Base-by-base conservation (phyloP, 257 asterid species). In the Solanum chiquidenum region DNA sequence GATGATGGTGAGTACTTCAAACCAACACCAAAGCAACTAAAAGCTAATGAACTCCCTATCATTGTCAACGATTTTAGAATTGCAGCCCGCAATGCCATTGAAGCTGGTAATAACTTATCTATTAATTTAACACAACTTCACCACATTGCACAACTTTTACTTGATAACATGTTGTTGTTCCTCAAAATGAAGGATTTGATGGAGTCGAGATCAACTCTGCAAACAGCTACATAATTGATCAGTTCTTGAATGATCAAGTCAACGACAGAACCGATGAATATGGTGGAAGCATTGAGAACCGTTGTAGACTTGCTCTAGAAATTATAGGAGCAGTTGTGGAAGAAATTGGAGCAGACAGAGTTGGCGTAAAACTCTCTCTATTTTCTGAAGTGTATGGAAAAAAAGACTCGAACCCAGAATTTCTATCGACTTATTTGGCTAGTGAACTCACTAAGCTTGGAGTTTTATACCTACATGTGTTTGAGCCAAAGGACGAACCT, bases 171-270 rank as follows among this genome's bases (percentile, higher is more conserved):
- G 64, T 77, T 13, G 6, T 27, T 6, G 21, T 44, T 44, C 11
- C 27, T 42, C 64, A 55, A 8, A 35, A 16, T 40, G 68, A 93
- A 95, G 98, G 98, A 49, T 96, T 96, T 84, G 99, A 96, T 89
- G 99, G 98, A n/a, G 90, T 96, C 5, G 98, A 96, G 91, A 94
- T 95, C 91, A 98, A 95, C 20, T 98, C 98, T 21, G 98, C 99
- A 34, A 98, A 95, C 25, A 98, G 98, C 35, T 95, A 95, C 92
- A 95, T 95, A 72, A 94, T 97, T 8, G 98, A 97, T 71, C 98
- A 95, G 69, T 95, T 97, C 85, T 90, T 94, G 79, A 97, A 97
- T 77, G 94, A 95, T 21, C 98, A 98, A 21, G 94, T 97, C 93
- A 97, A 95, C 27, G 93, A 95, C 18, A 90, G 97, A 1, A 87